phyloP scores from a whole-genome alignment of 306 rosid species.

The Echinosophora koreensis region DNA sequence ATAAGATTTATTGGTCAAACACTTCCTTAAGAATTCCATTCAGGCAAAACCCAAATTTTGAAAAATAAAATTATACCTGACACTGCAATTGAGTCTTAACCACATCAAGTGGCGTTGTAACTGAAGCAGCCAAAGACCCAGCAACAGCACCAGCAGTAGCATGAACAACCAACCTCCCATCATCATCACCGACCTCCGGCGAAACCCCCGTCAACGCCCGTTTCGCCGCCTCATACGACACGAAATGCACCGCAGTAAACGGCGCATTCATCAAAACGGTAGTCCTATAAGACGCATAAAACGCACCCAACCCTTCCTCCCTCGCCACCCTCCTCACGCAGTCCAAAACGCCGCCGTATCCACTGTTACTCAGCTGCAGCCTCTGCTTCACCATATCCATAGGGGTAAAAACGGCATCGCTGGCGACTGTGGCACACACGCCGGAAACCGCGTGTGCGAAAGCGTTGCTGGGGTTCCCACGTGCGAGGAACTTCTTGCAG shows the following conservation, averaged over 20 bases:
- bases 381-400: slow-evolving; percentile 97
- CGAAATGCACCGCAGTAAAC: slow-evolving; percentile 75
- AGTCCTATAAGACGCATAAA: slow-evolving; percentile 84
- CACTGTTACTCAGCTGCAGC: slow-evolving; percentile 74
- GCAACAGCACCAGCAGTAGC: slow-evolving; percentile 88
- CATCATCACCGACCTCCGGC: slow-evolving; percentile 57
- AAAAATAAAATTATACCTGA: slow-evolving; percentile 57
- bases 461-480: slow-evolving; percentile 59
- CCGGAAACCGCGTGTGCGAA: slow-evolving; percentile 80
- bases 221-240: slow-evolving; percentile 72
- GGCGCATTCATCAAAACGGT: slow-evolving; percentile 89
- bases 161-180: slow-evolving; percentile 69
- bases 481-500: slow-evolving; percentile 67
- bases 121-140: slow-evolving; percentile 72
- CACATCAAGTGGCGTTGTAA: slow-evolving; percentile 88
- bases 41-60: background rate
- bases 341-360: slow-evolving; percentile 76
- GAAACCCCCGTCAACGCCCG: slow-evolving; percentile 63
- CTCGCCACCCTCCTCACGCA: slow-evolving; percentile 72
- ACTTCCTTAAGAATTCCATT: background rate
- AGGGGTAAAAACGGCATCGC: slow-evolving; percentile 86
- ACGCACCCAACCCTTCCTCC: slow-evolving; percentile 78
- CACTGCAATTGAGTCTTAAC: slow-evolving; percentile 86
- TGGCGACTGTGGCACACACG: slow-evolving; percentile 74
- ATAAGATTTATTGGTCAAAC: no score